These are phyloP conservation scores for Polyporus tsugae DNA, from an alignment of 1,284 basidiomycete genomes.

Conservation along the genomic window DNA sequence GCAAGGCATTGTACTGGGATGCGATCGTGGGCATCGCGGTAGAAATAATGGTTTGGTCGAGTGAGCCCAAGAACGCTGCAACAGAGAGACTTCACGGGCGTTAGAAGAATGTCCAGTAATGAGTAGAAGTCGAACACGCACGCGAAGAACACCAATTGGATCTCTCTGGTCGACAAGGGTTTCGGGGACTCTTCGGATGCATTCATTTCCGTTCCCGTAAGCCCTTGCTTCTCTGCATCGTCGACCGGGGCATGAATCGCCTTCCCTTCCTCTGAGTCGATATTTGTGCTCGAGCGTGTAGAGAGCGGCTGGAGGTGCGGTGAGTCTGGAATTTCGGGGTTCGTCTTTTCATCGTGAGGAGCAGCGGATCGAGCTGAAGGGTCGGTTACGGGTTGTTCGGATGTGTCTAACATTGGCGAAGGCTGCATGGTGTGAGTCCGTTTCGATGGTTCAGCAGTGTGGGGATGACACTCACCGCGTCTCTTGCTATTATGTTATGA, in stretches of 20 bases:
- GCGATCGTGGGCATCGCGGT: conserved; percentile 28
- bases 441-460: no score
- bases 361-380: no score
- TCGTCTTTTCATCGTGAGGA: no score
- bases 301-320: not conserved
- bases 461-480: no score
- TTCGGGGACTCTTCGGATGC: not conserved
- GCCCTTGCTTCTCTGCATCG: not conserved
- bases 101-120: not conserved
- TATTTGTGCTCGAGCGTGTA: not conserved
- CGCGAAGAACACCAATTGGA: conserved; percentile 18
- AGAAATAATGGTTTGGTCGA: conserved; percentile 26
- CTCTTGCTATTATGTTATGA: no score
- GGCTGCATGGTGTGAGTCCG: no score
- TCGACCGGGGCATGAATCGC: not conserved
- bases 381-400: no score
- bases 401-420: no score
- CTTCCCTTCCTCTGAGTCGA: not conserved
- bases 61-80: conserved; percentile 22
- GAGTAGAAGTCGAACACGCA: not conserved
- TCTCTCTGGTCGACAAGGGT: conserved; percentile 12
- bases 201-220: no score
- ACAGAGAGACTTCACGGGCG: conserved; percentile 15
- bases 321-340: not conserved
- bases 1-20: conserved; percentile 16